Evolutionary conservation across 495 filamentous ascomycete genomes (phyloP).

Genomic region (Ascodesmis nigricans): DNA sequence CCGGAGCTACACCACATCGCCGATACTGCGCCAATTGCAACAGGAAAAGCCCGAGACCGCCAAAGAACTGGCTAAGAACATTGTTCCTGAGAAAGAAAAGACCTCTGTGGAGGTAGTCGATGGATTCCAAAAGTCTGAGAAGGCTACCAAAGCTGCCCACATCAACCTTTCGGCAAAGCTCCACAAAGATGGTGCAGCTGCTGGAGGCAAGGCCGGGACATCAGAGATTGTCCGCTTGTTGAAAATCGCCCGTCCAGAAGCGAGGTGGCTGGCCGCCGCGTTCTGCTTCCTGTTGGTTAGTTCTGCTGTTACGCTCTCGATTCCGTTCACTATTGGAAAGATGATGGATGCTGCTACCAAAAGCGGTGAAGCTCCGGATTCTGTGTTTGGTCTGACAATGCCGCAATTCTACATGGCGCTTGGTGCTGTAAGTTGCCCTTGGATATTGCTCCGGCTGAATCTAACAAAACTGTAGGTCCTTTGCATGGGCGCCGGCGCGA

Average conservation of each 20-base stretch:
- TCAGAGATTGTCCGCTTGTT: slow-evolving; percentile 69
- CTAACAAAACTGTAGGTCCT: slow-evolving; percentile 27
- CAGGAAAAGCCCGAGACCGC: too few relatives aligned
- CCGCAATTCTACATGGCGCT: slow-evolving; percentile 60
- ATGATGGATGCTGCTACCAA: slow-evolving; percentile 74
- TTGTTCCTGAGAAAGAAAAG: too few relatives aligned
- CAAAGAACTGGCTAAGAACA: too few relatives aligned
- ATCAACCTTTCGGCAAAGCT: slow-evolving; percentile 73
- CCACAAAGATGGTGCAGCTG: slow-evolving; percentile 49
- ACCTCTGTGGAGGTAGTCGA: too few relatives aligned
- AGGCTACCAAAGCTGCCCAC: slow-evolving; percentile 67
- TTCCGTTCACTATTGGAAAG: slow-evolving; percentile 66
- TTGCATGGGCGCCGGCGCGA: slow-evolving; percentile 54
- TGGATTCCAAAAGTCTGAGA: slow-evolving; percentile 47
- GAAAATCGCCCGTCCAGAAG: slow-evolving; percentile 70
- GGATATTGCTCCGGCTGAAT: slow-evolving; percentile 3
- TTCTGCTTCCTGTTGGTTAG: slow-evolving; percentile 70
- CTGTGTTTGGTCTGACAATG: slow-evolving; percentile 49
- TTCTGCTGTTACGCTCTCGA: slow-evolving; percentile 28
- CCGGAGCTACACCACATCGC: too few relatives aligned
- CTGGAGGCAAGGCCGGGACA: slow-evolving; percentile 40
- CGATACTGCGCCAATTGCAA: too few relatives aligned
- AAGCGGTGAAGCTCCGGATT: slow-evolving; percentile 28
- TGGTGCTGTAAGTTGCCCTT: slow-evolving; percentile 25
- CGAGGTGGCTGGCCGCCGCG: slow-evolving; percentile 49